Evolutionary conservation across 164 flowering plant species (phyloP).

Genomic region (Annona cherimola): DNA sequence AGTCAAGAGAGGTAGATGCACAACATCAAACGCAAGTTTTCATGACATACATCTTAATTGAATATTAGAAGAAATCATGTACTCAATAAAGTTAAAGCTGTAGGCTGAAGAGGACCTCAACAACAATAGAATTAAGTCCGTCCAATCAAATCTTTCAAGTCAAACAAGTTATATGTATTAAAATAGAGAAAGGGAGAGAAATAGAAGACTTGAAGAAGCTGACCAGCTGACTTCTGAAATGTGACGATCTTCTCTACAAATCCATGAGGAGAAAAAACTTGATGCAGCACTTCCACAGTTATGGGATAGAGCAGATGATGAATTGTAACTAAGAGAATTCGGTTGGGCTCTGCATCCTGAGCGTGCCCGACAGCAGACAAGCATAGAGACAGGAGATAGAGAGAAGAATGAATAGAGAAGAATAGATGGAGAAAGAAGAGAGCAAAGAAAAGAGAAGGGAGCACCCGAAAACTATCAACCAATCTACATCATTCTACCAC

Average conservation of each 20-base stretch:
- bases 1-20: slow-evolving; percentile 1
- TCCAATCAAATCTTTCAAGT: slow-evolving; percentile 3
- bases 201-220: slow-evolving; percentile 68
- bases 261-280: slow-evolving; percentile 99
- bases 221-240: slow-evolving; percentile 99
- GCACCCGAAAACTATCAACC: slow-evolving; percentile 8
- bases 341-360: slow-evolving; percentile 89
- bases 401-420: slow-evolving; percentile 60
- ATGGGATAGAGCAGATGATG: slow-evolving; percentile 99
- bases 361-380: slow-evolving; percentile 50
- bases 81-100: neutral
- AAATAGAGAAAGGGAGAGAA: slow-evolving; percentile 16
- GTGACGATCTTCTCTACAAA: slow-evolving; percentile 99
- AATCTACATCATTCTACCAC: neutral
- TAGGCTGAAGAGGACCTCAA: neutral
- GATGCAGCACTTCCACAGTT: slow-evolving; percentile 99
- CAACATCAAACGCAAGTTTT: slow-evolving; percentile 7
- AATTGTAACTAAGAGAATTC: slow-evolving; percentile 91
- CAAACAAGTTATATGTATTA: slow-evolving; percentile 8
- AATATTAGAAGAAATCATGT: neutral
- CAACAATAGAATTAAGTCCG: slow-evolving; percentile 3
- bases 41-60: neutral
- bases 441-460: neutral
- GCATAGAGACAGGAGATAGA: slow-evolving; percentile 56
- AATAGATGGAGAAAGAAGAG: slow-evolving; percentile 16